Evolutionary conservation across 2,329 filamentous ascomycete species (phyloP).

Genomic region (Dryadomyces quercus-mongolicae): DNA sequence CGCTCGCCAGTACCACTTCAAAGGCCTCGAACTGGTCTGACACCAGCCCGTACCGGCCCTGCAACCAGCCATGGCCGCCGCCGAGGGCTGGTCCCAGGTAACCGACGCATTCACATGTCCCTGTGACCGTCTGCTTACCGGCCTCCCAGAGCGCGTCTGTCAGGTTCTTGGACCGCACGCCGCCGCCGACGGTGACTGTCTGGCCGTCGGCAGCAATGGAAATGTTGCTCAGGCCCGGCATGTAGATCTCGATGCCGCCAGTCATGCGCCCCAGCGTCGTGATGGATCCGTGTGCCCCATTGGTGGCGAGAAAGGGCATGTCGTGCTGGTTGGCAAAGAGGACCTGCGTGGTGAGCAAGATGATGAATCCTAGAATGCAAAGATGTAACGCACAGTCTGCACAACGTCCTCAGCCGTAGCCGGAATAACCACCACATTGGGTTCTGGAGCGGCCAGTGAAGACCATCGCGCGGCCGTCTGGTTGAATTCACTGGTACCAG

Average conservation of each 20-base stretch:
- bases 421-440: constrained; percentile 34
- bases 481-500: constrained; percentile 26
- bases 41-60: constrained; percentile 39
- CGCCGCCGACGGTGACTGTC: constrained; percentile 37
- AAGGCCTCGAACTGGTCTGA: constrained; percentile 39
- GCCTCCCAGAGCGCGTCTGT: constrained; percentile 36
- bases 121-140: constrained; percentile 45
- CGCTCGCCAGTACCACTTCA: constrained; percentile 38
- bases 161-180: constrained; percentile 40
- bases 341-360: constrained; percentile 12
- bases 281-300: constrained; percentile 38
- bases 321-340: constrained; percentile 32
- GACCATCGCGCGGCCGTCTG: constrained; percentile 32
- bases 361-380: background rate
- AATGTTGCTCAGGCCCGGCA: constrained; percentile 36
- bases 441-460: constrained; percentile 25
- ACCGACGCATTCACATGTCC: constrained; percentile 38
- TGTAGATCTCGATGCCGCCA: constrained; percentile 43
- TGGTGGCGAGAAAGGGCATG: constrained; percentile 39
- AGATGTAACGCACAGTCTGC: constrained; percentile 19
- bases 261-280: constrained; percentile 29
- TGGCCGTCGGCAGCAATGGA: constrained; percentile 30
- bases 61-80: constrained; percentile 43
- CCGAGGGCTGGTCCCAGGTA: constrained; percentile 34
- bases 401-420: constrained; percentile 35